Conservation (phyloP, 495 filamentous ascomycete genomes). For the Arthonia radiata region DNA sequence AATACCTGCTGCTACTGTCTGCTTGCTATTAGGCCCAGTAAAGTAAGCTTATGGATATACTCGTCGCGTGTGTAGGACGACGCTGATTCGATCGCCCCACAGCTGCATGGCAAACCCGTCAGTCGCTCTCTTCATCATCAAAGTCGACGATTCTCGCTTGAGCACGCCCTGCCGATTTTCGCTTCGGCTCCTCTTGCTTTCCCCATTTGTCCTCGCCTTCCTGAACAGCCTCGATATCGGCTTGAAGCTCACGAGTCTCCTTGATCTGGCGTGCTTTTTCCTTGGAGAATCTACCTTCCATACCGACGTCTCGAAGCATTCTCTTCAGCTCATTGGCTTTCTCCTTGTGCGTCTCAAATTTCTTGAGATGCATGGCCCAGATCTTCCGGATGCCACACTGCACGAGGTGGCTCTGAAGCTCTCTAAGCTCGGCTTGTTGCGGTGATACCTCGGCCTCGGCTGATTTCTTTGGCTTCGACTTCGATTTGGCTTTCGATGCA, state of each 20-base stretch:
- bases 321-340: conserved; percentile 63
- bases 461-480: no score
- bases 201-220: conserved; percentile 63
- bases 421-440: conserved; percentile 42
- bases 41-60: no score
- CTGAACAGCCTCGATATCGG: conserved; percentile 61
- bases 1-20: no score
- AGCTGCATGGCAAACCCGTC: no score
- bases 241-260: conserved; percentile 57
- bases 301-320: conserved; percentile 58
- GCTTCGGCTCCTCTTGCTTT: conserved; percentile 14
- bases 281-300: conserved; percentile 65
- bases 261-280: conserved; percentile 69
- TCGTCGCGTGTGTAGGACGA: no score
- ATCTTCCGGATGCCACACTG: conserved; percentile 91
- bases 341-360: conserved; percentile 44
- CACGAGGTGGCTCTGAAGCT: conserved; percentile 61
- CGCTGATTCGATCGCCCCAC: no score
- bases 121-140: no score
- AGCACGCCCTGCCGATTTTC: no score
- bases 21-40: no score
- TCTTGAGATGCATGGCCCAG: conserved; percentile 60
- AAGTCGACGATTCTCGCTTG: no score
- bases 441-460: no score
- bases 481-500: conserved; percentile 1